A percentile compares a stretch with the other conserved stretches of the same genome.
These are phyloP conservation scores for Ophiostoma triangulosporum DNA, from an alignment of 2,329 filamentous ascomycete genomes.

Conservation along the genomic window DNA sequence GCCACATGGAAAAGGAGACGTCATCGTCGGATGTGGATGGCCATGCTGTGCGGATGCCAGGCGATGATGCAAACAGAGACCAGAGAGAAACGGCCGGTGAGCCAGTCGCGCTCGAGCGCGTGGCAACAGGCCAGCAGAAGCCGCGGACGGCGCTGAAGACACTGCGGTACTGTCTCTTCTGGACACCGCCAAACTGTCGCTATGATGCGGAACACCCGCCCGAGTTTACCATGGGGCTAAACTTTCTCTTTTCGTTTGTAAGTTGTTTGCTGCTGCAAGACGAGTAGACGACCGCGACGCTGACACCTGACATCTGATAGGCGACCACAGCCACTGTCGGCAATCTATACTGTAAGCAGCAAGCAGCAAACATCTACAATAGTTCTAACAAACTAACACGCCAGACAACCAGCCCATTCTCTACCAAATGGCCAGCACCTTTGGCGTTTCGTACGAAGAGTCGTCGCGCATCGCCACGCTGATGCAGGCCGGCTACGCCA, in stretches of 20 bases:
- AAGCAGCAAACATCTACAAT: background rate
- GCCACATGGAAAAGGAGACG: background rate
- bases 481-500: conserved; percentile 68
- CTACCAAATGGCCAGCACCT: conserved; percentile 59
- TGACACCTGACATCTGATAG: conserved; percentile 21
- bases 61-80: background rate
- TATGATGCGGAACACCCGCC: conserved; percentile 55
- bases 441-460: conserved; percentile 54
- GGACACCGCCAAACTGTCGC: conserved; percentile 45
- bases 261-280: too few relatives aligned
- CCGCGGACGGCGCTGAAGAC: background rate
- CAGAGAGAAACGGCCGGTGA: too few relatives aligned
- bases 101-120: background rate
- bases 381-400: background rate
- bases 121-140: background rate
- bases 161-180: background rate
- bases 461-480: conserved; percentile 58
- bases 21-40: background rate
- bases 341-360: conserved; percentile 46
- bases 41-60: background rate
- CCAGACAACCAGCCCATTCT: conserved; percentile 62
- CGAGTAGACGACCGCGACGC: too few relatives aligned
- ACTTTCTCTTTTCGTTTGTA: conserved; percentile 56
- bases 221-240: conserved; percentile 52
- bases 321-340: conserved; percentile 56